Percentiles rank a stretch among this genome's conserved stretches.
Evolutionary conservation across 495 filamentous ascomycete genomes (phyloP).

Genomic region (Hyaloscypha finlandica): DNA sequence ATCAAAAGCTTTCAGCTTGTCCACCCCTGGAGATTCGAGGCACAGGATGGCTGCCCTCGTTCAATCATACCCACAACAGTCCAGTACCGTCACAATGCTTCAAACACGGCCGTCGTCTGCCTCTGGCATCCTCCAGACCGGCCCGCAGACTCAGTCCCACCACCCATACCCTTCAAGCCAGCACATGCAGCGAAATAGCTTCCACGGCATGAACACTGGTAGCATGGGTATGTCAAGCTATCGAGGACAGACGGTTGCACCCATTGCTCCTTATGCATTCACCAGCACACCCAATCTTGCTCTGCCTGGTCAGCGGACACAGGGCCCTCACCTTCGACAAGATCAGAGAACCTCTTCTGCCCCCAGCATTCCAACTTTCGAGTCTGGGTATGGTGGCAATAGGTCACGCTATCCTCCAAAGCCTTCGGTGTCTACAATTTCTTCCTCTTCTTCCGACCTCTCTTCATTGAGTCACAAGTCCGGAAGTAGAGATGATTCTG

Average conservation of each 20-base stretch:
- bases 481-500: conserved; percentile 38
- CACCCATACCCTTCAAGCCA: conserved; percentile 58
- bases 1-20: conserved; percentile 14
- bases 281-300: conserved; percentile 70
- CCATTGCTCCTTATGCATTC: conserved; percentile 85
- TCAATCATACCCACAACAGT: conserved; percentile 84
- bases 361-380: conserved; percentile 55
- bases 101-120: conserved; percentile 74
- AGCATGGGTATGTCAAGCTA: conserved; percentile 59
- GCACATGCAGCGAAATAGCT: conserved; percentile 64
- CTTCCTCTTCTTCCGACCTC: conserved; percentile 43
- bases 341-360: conserved; percentile 70
- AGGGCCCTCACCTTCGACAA: conserved; percentile 59
- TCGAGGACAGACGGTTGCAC: conserved; percentile 62
- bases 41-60: conserved; percentile 84
- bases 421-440: conserved; percentile 61
- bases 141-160: conserved; percentile 52
- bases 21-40: conserved; percentile 1
- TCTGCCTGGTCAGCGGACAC: conserved; percentile 58
- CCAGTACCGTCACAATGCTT: conserved; percentile 78
- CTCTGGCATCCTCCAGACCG: conserved; percentile 61
- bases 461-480: conserved; percentile 32
- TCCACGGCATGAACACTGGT: conserved; percentile 54
- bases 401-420: conserved; percentile 60
- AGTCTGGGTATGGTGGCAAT: conserved; percentile 46